A percentile compares a stretch with the other conserved stretches of the same genome.
Evolutionary conservation across 805 yeast genomes (phyloP).

Genomic region (Starmerella stellata): DNA sequence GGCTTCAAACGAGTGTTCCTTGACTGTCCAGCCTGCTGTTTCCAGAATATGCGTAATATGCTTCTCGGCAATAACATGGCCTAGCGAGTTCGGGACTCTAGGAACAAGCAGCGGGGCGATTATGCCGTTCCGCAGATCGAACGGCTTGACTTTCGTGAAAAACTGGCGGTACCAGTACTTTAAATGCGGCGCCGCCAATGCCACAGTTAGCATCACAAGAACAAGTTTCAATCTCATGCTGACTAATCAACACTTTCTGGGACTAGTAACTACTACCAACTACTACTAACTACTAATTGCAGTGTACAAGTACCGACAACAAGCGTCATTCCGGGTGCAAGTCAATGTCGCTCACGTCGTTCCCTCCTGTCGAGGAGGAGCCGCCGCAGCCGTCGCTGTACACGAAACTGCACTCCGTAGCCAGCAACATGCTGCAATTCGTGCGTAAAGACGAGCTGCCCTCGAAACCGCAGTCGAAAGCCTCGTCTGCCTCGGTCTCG

Average conservation of each 20-base stretch:
- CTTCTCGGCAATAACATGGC: constrained; percentile 10
- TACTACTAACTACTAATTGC: no score
- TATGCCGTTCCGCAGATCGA: constrained; percentile 14
- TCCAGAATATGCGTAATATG: constrained; percentile 21
- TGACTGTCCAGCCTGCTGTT: constrained; percentile 18
- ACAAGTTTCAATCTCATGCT: not conserved
- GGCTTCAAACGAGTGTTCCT: constrained; percentile 20
- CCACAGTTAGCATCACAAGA: not conserved
- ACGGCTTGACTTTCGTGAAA: not conserved
- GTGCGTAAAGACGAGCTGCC: constrained; percentile 9
- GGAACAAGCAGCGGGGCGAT: constrained; percentile 16
- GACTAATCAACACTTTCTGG: no score
- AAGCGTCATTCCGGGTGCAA: no score
- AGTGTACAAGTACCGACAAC: no score
- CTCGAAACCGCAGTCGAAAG: not conserved
- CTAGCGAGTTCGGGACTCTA: constrained; percentile 16
- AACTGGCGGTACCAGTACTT: not conserved
- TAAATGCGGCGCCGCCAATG: not conserved
- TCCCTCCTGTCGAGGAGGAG: constrained; percentile 9
- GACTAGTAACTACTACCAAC: no score
- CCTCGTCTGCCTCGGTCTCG: not conserved
- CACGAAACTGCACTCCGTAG: constrained; percentile 13
- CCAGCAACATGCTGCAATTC: constrained; percentile 11
- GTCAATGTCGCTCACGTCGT: constrained; percentile 10
- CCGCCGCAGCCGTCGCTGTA: constrained; percentile 9